Evolutionary conservation across 208 protist species (phyloP).

Genomic region (Porcisia hertigi): DNA sequence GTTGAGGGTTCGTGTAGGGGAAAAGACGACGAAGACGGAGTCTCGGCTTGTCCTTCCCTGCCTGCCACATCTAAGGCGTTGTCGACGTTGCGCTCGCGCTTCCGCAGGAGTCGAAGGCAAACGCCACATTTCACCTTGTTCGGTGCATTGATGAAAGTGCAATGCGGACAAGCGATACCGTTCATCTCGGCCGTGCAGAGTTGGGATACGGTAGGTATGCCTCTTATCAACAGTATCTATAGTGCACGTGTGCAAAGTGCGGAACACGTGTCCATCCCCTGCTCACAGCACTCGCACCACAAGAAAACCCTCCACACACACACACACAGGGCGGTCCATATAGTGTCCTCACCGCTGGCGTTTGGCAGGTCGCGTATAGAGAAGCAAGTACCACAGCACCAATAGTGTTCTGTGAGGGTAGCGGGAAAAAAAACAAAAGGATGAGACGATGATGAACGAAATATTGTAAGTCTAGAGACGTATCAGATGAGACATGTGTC

Average conservation of each 20-base stretch:
- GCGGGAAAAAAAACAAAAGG: background rate
- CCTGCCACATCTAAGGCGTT: background rate
- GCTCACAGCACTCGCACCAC: background rate
- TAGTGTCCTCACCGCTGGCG: background rate
- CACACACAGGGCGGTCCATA: too few relatives aligned
- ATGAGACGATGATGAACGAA: background rate
- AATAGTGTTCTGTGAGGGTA: background rate
- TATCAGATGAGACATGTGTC: too few relatives aligned
- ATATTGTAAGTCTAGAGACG: too few relatives aligned
- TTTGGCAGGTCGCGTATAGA: background rate
- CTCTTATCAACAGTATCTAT: too few relatives aligned
- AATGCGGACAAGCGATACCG: slow-evolving; percentile 52
- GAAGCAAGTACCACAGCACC: background rate
- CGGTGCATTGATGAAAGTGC: slow-evolving; percentile 62
- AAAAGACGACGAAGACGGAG: background rate
- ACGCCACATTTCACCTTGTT: slow-evolving; percentile 50
- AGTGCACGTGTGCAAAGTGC: background rate
- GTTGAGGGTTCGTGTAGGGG: background rate
- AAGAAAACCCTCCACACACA: background rate
- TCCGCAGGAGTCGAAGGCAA: slow-evolving; percentile 54
- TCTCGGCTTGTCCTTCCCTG: background rate
- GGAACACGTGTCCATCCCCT: too few relatives aligned
- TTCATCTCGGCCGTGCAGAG: slow-evolving; percentile 12
- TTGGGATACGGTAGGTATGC: background rate
- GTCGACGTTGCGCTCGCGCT: slow-evolving; percentile 20